Base-by-base conservation (phyloP, 495 filamentous ascomycete species). In the Patellaria atrata region DNA sequence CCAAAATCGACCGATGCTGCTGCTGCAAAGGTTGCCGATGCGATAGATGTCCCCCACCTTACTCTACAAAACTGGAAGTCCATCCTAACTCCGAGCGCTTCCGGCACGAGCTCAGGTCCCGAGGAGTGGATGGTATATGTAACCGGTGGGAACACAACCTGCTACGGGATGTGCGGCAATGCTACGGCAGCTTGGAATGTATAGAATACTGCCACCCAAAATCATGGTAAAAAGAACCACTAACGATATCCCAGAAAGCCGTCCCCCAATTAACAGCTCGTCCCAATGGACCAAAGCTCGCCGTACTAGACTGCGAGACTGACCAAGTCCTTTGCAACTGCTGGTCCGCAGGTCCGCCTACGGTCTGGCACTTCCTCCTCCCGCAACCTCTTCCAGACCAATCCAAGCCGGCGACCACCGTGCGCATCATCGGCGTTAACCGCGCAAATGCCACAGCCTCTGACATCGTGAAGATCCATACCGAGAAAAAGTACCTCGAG, bases 81-180 rank as follows among this genome's bases (percentile, higher is more conserved):
- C 10, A 55, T 82, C 35, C 70, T 84, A 41, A 65, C 59, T 15
- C 75, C 78, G 6, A 67, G 75, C 6, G 59, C 67, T 34, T 54
- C 72, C 10, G 60, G 50, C 4, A 61, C 63, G 30, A 64, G 60
- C 17, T 59, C 50, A 3, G 56, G 54, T 15, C 68, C 78, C 2
- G 73, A 79, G 56, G 77, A 86, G 54, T 93, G 79, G 81, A 71
- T 78, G 61, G 61, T 93, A 39, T 70, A 79, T 50, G 57, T 91
- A 32, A 82, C 78, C 1, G 85, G 85, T 32, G 74, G 80, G 26
- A 91, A 93, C 60, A 83, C 78, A 62, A 86, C 82, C 19, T 94
- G 85, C 63, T 82, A 72, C 49, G 83, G 64, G 36, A 55, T 63
- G 39, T 79, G 72, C 53, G 63, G 40, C 8, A 53, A 54, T 4